These are phyloP conservation scores for Skeletonema costatum DNA, from an alignment of 108 stramenopile species.

Conservation along the genomic window DNA sequence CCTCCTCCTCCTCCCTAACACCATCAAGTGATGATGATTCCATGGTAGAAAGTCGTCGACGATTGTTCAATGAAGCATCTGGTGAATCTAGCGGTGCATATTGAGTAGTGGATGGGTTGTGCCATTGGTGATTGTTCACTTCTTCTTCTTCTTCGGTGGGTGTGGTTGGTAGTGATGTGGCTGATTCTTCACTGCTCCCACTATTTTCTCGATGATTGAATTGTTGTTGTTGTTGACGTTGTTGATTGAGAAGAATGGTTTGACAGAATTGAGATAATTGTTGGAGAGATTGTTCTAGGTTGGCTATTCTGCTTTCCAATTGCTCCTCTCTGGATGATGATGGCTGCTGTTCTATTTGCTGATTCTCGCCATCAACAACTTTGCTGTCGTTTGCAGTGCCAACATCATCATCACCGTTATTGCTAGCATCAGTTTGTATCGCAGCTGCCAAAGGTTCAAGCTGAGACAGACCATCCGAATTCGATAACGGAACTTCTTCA, in stretches of 20 bases:
- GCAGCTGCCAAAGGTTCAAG: too few relatives aligned
- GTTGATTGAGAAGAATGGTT: neutral
- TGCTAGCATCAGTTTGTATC: neutral
- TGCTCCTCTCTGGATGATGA: neutral
- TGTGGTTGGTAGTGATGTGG: neutral
- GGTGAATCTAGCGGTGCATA: neutral
- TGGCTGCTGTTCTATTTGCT: neutral
- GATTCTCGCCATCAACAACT: too few relatives aligned
- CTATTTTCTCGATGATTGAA: neutral
- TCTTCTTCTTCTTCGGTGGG: neutral
- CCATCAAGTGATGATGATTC: neutral
- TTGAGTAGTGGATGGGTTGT: neutral
- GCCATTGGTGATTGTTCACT: neutral
- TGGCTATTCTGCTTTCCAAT: neutral
- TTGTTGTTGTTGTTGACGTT: neutral
- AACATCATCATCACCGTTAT: neutral
- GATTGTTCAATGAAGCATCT: neutral
- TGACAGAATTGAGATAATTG: constrained; percentile 9
- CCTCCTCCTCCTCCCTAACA: neutral
- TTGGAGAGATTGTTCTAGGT: neutral
- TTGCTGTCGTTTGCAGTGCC: neutral
- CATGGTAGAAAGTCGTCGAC: neutral
- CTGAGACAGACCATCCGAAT: neutral
- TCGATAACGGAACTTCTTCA: neutral
- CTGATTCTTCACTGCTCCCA: too few relatives aligned